Percentiles rank a stretch among this genome's conserved stretches.
These are phyloP conservation scores for Irpex sp. DNA, from an alignment of 1,284 basidiomycete species.

Conservation along the genomic window DNA sequence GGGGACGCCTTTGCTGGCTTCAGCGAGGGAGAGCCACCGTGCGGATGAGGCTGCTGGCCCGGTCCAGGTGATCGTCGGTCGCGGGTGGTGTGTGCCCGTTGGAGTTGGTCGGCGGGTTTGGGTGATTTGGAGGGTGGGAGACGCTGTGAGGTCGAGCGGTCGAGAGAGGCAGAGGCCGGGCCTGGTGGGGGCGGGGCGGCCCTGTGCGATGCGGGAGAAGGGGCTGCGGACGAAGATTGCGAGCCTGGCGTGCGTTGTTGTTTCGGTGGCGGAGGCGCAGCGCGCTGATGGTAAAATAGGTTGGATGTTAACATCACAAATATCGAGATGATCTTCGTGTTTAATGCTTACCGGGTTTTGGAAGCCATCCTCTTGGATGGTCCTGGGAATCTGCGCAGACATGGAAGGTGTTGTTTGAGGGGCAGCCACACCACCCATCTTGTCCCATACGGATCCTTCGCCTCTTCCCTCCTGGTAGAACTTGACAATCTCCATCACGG, in stretches of 20 bases:
- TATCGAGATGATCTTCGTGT: neutral
- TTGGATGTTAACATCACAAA: neutral
- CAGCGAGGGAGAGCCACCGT: conserved; percentile 13
- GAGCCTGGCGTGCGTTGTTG: conserved; percentile 35
- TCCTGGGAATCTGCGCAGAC: conserved; percentile 15
- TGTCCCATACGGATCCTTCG: conserved; percentile 68
- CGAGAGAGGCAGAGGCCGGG: conserved; percentile 55
- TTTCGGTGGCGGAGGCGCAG: conserved; percentile 52
- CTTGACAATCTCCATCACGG: conserved; percentile 98
- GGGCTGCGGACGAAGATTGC: conserved; percentile 29
- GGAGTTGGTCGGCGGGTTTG: conserved; percentile 49
- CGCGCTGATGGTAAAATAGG: conserved; percentile 34
- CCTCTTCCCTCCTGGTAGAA: conserved; percentile 91
- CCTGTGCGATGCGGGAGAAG: conserved; percentile 52
- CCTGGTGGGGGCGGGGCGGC: conserved; percentile 66
- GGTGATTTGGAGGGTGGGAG: conserved; percentile 47
- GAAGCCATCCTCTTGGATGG: conserved; percentile 40
- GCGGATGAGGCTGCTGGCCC: conserved; percentile 18
- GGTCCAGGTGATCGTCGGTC: conserved; percentile 41
- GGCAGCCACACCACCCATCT: conserved; percentile 58
- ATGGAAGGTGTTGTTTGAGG: conserved; percentile 16
- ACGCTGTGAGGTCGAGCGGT: conserved; percentile 76
- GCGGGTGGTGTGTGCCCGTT: conserved; percentile 64
- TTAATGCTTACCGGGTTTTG: conserved; percentile 47
- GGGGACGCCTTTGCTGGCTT: conserved; percentile 46